phyloP scores from a whole-genome alignment of 306 rosid species.

The Citrullus mucosospermus region DNA sequence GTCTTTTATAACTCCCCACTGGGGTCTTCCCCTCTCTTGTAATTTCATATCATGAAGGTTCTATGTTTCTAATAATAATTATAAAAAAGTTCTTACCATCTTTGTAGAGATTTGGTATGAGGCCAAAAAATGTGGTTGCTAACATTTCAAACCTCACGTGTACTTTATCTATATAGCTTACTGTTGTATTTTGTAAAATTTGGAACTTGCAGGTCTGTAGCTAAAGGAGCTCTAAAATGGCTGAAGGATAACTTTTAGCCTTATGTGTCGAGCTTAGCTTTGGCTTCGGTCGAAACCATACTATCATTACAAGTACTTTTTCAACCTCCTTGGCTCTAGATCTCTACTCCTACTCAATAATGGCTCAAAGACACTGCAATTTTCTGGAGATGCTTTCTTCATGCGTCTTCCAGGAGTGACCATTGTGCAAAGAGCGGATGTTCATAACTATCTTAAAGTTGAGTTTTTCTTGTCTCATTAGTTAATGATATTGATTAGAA shows the following conservation, averaged over 20 bases:
- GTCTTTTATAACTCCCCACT: neutral
- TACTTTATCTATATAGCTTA: neutral
- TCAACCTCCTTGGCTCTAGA: slow-evolving; percentile 8
- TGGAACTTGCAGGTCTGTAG: slow-evolving; percentile 49
- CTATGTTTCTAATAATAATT: too few relatives aligned
- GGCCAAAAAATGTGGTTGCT: neutral
- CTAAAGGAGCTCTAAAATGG: slow-evolving; percentile 86
- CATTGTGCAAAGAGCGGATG: slow-evolving; percentile 2
- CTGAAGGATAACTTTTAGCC: slow-evolving; percentile 76
- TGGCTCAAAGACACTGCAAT: slow-evolving; percentile 1
- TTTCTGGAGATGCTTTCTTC: neutral
- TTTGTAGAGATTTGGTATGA: neutral
- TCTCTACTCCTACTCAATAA: neutral
- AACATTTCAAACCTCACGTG: neutral
- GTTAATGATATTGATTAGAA: neutral
- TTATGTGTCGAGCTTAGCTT: neutral
- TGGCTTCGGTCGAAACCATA: neutral
- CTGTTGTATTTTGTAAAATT: neutral
- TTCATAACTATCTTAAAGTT: neutral
- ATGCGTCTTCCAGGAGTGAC: slow-evolving; percentile 5
- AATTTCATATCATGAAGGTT: neutral
- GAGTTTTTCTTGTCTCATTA: neutral
- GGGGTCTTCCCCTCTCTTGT: neutral
- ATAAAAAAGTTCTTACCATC: neutral
- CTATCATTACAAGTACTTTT: neutral